A percentile compares a stretch with the other conserved stretches of the same genome.
Conservation (phyloP, 129 eudicot species). For the Scalesia atractyloides region DNA sequence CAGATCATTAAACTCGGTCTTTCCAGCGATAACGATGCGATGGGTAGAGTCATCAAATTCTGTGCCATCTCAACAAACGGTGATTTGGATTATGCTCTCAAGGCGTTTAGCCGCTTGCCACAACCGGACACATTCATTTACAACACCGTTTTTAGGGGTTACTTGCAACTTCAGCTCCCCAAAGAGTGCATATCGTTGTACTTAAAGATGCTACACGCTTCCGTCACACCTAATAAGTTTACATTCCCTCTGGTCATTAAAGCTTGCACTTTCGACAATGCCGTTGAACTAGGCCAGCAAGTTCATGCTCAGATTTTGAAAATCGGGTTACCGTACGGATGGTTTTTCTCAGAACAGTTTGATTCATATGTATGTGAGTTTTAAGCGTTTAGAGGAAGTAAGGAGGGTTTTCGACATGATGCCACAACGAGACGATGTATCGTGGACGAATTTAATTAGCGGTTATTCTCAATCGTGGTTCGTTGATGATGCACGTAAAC, state of each 20-base stretch:
- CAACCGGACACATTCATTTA: constrained; percentile 72
- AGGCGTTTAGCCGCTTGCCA: constrained; percentile 52
- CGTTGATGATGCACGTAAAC: constrained; percentile 47
- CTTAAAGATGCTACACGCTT: constrained; percentile 41
- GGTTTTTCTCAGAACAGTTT: constrained; percentile 50
- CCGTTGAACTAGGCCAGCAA: constrained; percentile 45
- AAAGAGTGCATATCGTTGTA: constrained; percentile 46
- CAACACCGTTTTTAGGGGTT: constrained; percentile 56
- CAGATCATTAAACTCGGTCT: constrained; percentile 67
- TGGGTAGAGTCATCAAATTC: constrained; percentile 70
- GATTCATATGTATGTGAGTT: constrained; percentile 60
- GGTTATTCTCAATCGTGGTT: constrained; percentile 54
- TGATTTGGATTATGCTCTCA: constrained; percentile 64
- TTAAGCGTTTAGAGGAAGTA: constrained; percentile 48
- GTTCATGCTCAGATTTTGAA: constrained; percentile 57
- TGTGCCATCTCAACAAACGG: constrained; percentile 60
- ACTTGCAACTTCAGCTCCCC: constrained; percentile 30
- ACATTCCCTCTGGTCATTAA: constrained; percentile 55
- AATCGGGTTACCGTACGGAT: constrained; percentile 47
- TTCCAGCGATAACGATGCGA: constrained; percentile 57
- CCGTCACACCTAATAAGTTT: constrained; percentile 45
- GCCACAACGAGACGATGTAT: constrained; percentile 43
- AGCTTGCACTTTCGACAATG: constrained; percentile 43
- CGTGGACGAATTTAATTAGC: constrained; percentile 60
- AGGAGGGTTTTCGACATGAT: constrained; percentile 51